phyloP scores from a whole-genome alignment of 108 stramenopile species.

The Fistulifera solaris region DNA sequence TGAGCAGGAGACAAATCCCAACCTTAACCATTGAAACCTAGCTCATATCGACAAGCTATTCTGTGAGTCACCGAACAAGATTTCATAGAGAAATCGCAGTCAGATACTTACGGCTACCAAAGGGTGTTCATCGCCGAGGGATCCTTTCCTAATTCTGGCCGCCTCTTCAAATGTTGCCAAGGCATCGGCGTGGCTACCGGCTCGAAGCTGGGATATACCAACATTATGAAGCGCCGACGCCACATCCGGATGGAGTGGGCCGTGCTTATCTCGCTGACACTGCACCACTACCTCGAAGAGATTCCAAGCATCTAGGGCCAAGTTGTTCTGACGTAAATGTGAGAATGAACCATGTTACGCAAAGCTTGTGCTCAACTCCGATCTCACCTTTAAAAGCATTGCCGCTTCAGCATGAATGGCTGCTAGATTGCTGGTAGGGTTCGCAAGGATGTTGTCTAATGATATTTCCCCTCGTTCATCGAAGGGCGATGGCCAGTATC shows the following conservation, averaged over 20 bases:
- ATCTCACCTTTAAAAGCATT: slow-evolving; percentile 13
- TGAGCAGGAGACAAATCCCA: slow-evolving; percentile 34
- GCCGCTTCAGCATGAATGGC: slow-evolving; percentile 14
- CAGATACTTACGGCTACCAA: slow-evolving; percentile 29
- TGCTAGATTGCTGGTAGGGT: slow-evolving; percentile 4
- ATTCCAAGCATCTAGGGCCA: slow-evolving; percentile 19
- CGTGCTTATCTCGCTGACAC: slow-evolving; percentile 21
- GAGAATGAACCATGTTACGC: background rate
- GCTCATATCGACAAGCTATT: background rate
- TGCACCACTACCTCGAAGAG: slow-evolving; percentile 31
- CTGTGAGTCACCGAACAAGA: background rate
- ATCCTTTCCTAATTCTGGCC: slow-evolving; percentile 35
- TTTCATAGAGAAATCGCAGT: background rate
- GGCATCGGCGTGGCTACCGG: slow-evolving; percentile 28
- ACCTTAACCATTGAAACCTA: slow-evolving; percentile 36
- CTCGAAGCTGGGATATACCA: slow-evolving; percentile 33
- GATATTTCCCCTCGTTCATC: background rate
- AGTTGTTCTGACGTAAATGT: slow-evolving; percentile 1
- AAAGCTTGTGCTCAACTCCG: background rate
- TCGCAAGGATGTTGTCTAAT: slow-evolving; percentile 11
- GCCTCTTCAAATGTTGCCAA: slow-evolving; percentile 46
- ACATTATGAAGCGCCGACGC: slow-evolving; percentile 46
- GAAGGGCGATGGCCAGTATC: slow-evolving; percentile 19
- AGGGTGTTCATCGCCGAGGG: slow-evolving; percentile 39
- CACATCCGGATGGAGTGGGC: slow-evolving; percentile 32